phyloP scores from a whole-genome alignment of 306 rosid species.

The Pterocarpus santalinus region DNA sequence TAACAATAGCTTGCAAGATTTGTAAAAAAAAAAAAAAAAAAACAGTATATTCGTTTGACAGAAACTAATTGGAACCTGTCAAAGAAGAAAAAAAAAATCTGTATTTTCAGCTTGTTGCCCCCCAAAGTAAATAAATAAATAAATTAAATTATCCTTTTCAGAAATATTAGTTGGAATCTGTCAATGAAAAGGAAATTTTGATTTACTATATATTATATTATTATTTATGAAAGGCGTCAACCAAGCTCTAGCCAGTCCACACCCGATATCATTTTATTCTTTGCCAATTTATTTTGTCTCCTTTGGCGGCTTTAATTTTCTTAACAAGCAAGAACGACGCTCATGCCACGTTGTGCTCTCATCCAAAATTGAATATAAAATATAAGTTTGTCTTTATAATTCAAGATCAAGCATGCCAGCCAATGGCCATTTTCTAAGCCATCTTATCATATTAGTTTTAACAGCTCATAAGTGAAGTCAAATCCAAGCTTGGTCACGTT shows the following conservation, averaged over 20 bases:
- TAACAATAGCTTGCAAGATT: neutral
- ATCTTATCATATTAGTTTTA: slow-evolving; percentile 21
- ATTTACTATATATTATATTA: neutral
- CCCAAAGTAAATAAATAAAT: neutral
- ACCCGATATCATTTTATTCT: slow-evolving; percentile 16
- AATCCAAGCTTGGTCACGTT: slow-evolving; percentile 36
- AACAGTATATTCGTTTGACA: neutral
- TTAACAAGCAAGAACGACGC: neutral
- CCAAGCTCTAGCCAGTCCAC: slow-evolving; percentile 28
- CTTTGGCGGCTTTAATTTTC: slow-evolving; percentile 25
- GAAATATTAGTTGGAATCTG: slow-evolving; percentile 33
- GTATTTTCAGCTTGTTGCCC: slow-evolving; percentile 2
- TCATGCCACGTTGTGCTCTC: neutral
- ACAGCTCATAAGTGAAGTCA: slow-evolving; percentile 53
- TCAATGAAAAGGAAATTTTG: slow-evolving; percentile 40
- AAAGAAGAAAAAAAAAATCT: neutral
- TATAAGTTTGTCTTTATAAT: slow-evolving; percentile 13
- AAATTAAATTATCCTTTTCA: slow-evolving; percentile 2
- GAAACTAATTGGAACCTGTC: neutral
- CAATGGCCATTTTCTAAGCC: slow-evolving; percentile 34
- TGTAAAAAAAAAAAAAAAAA: neutral
- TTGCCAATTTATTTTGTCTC: slow-evolving; percentile 23
- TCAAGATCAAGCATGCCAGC: slow-evolving; percentile 45
- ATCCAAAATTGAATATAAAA: neutral
- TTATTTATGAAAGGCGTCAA: neutral